Percentiles rank a stretch among this genome's conserved stretches.
Evolutionary conservation across 164 flowering plant genomes (phyloP).

Genomic region (Kalanchoe fedtschenkoi): DNA sequence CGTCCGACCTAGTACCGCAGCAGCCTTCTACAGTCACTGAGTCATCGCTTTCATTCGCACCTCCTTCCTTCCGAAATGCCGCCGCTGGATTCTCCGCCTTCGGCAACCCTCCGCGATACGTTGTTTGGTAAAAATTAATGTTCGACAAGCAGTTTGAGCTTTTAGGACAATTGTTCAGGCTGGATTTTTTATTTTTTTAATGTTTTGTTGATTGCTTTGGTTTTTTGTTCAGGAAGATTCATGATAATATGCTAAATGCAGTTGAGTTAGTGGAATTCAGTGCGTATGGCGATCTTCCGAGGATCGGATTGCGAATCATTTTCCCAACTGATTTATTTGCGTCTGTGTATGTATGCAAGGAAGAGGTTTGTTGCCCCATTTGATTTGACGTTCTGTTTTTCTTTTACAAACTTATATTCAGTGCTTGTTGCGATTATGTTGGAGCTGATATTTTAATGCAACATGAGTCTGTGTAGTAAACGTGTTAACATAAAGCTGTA

Average conservation of each 20-base stretch:
- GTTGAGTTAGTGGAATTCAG: conserved; percentile 2
- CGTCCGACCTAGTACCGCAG: not conserved
- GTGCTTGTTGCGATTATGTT: too few species aligned
- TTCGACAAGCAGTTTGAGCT: not conserved
- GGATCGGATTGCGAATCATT: not conserved
- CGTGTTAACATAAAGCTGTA: not conserved
- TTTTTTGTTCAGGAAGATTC: conserved; percentile 3
- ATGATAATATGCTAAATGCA: not conserved
- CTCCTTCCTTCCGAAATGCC: not conserved
- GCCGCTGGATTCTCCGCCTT: conserved; percentile 1
- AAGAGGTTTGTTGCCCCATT: not conserved
- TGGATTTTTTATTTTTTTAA: not conserved
- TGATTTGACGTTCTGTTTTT: too few species aligned
- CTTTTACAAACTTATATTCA: too few species aligned
- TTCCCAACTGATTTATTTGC: conserved; percentile 1
- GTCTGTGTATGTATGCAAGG: not conserved
- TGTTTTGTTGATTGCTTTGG: not conserved
- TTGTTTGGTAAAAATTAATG: not conserved
- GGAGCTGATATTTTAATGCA: too few species aligned
- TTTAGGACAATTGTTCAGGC: not conserved
- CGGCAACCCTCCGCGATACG: conserved; percentile 1
- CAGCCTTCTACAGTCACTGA: not conserved
- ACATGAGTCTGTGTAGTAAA: too few species aligned
- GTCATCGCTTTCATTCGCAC: not conserved
- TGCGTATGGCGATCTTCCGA: not conserved